Conservation (phyloP, 441 rosid genomes). For the Eruca vesicaria region DNA sequence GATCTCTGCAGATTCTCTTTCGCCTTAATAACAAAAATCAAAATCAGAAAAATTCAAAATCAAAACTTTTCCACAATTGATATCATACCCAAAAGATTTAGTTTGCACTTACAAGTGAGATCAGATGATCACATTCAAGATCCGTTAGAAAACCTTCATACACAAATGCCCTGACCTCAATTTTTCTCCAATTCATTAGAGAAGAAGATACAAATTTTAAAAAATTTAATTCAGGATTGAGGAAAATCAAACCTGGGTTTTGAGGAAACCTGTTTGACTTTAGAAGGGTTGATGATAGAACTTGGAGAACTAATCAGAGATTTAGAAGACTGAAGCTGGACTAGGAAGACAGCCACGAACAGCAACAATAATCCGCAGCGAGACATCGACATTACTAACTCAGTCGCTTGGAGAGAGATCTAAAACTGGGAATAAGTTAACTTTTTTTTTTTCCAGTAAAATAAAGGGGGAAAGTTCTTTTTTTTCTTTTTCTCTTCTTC, state of each 20-base stretch:
- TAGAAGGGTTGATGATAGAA: conserved; percentile 76
- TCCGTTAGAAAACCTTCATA: conserved; percentile 88
- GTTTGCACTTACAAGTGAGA: conserved; percentile 61
- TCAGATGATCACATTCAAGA: conserved; percentile 89
- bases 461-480: conserved; percentile 23
- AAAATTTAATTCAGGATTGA: neutral
- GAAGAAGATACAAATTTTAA: neutral
- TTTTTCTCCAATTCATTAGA: neutral
- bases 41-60: neutral
- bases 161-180: conserved; percentile 71
- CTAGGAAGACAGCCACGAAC: conserved; percentile 40
- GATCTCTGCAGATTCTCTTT: conserved; percentile 90
- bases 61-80: neutral
- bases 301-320: conserved; percentile 46
- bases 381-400: conserved; percentile 20
- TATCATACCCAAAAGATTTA: neutral
- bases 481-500: conserved; percentile 5
- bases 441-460: neutral
- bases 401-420: conserved; percentile 24
- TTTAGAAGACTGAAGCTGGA: conserved; percentile 42
- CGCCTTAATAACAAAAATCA: conserved; percentile 41
- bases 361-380: conserved; percentile 34
- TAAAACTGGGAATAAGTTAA: neutral
- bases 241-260: conserved; percentile 65
- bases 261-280: conserved; percentile 87